Conservation (phyloP, 805 yeast species). For the Lachancea cidri region DNA sequence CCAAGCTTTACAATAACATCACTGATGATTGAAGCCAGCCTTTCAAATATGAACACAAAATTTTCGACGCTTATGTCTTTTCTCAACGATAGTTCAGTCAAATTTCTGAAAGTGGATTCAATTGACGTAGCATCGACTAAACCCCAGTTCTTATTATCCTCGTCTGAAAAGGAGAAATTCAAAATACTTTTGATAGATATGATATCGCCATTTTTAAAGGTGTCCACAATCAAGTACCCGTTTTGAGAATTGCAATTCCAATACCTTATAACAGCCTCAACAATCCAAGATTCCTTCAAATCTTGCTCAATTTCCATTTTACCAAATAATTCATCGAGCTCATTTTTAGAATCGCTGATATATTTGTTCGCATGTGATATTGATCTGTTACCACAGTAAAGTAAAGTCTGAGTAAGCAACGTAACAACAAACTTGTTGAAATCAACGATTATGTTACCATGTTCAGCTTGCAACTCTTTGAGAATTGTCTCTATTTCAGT, state of each 20-base stretch:
- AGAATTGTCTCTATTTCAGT: constrained; percentile 29
- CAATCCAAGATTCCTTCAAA: constrained; percentile 39
- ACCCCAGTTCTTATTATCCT: constrained; percentile 31
- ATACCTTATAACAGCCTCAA: constrained; percentile 52
- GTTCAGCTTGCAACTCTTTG: constrained; percentile 28
- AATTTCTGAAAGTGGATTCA: constrained; percentile 39
- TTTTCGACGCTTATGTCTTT: constrained; percentile 20
- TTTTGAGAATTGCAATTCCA: constrained; percentile 66
- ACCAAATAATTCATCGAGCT: constrained; percentile 33
- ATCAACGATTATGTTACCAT: constrained; percentile 30
- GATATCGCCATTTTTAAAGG: constrained; percentile 43
- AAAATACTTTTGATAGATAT: constrained; percentile 40
- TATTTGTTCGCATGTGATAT: constrained; percentile 67
- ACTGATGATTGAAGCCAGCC: constrained; percentile 20
- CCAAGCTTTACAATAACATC: constrained; percentile 18
- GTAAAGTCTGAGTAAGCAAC: constrained; percentile 62
- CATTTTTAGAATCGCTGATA: constrained; percentile 38
- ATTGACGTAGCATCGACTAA: constrained; percentile 42
- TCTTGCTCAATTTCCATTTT: constrained; percentile 26
- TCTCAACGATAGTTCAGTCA: constrained; percentile 24
- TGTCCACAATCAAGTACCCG: constrained; percentile 55
- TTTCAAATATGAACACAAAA: constrained; percentile 29
- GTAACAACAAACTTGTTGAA: constrained; percentile 48
- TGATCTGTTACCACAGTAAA: constrained; percentile 84
- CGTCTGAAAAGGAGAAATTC: constrained; percentile 38